These are phyloP conservation scores for Fusarium xylarioides DNA, from an alignment of 2,329 filamentous ascomycete species.

Conservation along the genomic window DNA sequence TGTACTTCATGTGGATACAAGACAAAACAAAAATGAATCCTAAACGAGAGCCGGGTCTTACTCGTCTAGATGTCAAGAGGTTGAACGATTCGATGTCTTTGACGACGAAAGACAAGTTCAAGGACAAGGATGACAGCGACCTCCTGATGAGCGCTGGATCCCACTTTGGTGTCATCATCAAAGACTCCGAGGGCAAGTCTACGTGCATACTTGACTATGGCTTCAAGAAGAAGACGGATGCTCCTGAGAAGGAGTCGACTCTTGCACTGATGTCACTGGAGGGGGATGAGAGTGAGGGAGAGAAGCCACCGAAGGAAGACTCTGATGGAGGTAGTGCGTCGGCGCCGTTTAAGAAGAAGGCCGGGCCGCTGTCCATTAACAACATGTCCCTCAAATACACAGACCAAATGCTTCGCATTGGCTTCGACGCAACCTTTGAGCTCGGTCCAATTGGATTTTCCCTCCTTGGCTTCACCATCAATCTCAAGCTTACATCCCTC, in stretches of 20 bases:
- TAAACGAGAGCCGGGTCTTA: neutral
- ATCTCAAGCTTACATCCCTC: neutral
- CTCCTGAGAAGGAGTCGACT: neutral
- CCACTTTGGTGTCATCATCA: conserved; percentile 41
- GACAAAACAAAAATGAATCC: conserved; percentile 13
- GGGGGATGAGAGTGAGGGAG: neutral
- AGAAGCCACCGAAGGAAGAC: neutral
- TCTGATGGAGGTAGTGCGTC: neutral
- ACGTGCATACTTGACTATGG: conserved; percentile 39
- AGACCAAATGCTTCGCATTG: conserved; percentile 41
- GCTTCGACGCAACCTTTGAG: conserved; percentile 47
- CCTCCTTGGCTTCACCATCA: conserved; percentile 45
- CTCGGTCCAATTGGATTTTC: conserved; percentile 50
- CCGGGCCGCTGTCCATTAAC: conserved; percentile 46
- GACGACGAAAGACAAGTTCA: conserved; percentile 13
- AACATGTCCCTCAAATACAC: conserved; percentile 50
- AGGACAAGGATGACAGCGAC: conserved; percentile 8
- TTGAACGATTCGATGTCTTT: neutral
- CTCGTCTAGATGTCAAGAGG: neutral
- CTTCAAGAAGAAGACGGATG: conserved; percentile 30
- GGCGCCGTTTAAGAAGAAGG: conserved; percentile 44
- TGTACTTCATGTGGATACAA: conserved; percentile 47
- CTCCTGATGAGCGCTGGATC: conserved; percentile 35
- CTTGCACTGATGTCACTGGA: neutral
- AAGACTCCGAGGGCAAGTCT: neutral